phyloP scores from a whole-genome alignment of 2,329 filamentous ascomycete genomes.

The Fusarium caatingaense region DNA sequence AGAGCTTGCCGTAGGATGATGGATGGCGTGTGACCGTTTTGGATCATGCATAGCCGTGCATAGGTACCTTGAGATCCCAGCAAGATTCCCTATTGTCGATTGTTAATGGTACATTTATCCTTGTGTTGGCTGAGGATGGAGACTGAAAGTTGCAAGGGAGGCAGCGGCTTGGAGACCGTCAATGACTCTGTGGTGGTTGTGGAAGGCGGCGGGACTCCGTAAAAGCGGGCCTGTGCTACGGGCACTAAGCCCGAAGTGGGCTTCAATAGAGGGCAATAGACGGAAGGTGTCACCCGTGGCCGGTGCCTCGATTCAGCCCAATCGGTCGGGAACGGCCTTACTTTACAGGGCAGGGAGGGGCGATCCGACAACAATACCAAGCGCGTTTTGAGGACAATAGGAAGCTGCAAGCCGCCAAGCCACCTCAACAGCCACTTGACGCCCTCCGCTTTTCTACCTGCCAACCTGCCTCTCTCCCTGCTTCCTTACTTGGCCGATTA shows the following conservation, averaged over 20 bases:
- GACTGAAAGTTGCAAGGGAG: conserved; percentile 1
- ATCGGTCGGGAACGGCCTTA: conserved; percentile 34
- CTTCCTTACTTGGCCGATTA: neutral
- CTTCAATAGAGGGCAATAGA: conserved; percentile 48
- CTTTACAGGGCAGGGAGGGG: conserved; percentile 11
- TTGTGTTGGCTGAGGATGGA: conserved; percentile 17
- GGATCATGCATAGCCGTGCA: conserved; percentile 3
- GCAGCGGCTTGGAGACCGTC: neutral
- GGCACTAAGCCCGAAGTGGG: conserved; percentile 46
- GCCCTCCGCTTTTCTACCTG: conserved; percentile 15
- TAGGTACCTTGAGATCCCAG: neutral
- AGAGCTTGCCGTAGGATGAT: conserved; percentile 6
- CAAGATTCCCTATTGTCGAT: conserved; percentile 20
- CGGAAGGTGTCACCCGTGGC: conserved; percentile 33
- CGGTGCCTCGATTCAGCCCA: conserved; percentile 33
- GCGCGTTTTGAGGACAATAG: conserved; percentile 47
- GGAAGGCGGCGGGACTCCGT: conserved; percentile 21
- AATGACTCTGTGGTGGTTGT: conserved; percentile 24
- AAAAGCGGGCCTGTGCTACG: conserved; percentile 39
- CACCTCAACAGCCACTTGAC: conserved; percentile 19
- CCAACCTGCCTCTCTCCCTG: conserved; percentile 9
- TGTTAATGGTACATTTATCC: conserved; percentile 9
- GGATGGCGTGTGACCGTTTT: conserved; percentile 15
- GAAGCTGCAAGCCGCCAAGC: conserved; percentile 38
- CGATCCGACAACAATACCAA: conserved; percentile 50